Conservation (phyloP, 1,284 basidiomycete genomes). For the Fomes fomentarius region DNA sequence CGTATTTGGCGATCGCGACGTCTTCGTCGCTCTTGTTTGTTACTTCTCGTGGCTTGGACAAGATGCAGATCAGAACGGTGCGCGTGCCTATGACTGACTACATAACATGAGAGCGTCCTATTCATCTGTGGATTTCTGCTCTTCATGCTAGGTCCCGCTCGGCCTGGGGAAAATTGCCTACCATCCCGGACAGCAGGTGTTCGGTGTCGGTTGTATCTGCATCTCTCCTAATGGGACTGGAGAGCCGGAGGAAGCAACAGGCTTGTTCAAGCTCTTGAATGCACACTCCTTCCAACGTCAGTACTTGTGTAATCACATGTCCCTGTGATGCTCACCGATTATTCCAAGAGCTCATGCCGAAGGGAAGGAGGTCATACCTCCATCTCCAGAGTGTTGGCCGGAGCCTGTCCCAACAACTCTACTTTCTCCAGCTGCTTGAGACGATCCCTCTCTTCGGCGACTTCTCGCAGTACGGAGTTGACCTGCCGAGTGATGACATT, state of each 20-base stretch:
- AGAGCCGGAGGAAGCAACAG: conserved; percentile 49
- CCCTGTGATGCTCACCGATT: conserved; percentile 26
- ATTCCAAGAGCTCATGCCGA: conserved; percentile 47
- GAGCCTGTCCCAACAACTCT: too few species aligned
- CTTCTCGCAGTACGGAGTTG: conserved; percentile 12
- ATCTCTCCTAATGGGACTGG: conserved; percentile 58
- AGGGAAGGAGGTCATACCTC: too few species aligned
- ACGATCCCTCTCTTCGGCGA: conserved; percentile 19
- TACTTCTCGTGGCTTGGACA: conserved; percentile 70
- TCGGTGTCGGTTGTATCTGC: conserved; percentile 66
- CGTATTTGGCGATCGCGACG: conserved; percentile 63
- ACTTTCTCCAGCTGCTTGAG: conserved; percentile 14
- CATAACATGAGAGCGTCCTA: background rate
- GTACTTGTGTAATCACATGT: conserved; percentile 24
- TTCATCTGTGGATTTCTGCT: too few species aligned
- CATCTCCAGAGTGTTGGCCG: too few species aligned
- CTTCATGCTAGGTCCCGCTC: conserved; percentile 57
- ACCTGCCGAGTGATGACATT: conserved; percentile 10
- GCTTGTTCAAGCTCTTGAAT: conserved; percentile 71
- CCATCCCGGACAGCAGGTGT: conserved; percentile 52
- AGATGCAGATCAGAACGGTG: conserved; percentile 82
- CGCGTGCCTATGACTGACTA: conserved; percentile 26
- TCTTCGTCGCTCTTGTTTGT: conserved; percentile 64
- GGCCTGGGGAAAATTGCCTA: conserved; percentile 67
- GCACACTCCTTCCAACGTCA: conserved; percentile 67